Conservation (phyloP, 2,329 filamentous ascomycete genomes). For the Talaromyces sp. region DNA sequence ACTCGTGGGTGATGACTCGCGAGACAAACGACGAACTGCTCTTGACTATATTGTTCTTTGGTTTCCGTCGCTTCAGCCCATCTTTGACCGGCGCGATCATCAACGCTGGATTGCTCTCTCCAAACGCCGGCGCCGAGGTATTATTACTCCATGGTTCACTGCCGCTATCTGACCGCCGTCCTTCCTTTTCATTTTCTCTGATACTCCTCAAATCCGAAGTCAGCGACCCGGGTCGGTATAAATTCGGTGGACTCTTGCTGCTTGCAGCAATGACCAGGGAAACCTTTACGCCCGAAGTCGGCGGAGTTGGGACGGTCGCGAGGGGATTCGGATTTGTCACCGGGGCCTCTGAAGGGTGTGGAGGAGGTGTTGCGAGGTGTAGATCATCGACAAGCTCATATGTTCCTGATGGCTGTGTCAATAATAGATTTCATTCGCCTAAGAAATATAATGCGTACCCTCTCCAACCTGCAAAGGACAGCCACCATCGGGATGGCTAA, state of each 20-base stretch:
- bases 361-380: slow-evolving; percentile 86
- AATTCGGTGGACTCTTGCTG: slow-evolving; percentile 40
- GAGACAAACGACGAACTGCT: slow-evolving; percentile 98
- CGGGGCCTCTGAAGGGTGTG: slow-evolving; percentile 89
- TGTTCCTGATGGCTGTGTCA: slow-evolving; percentile 55
- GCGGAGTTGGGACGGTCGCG: slow-evolving; percentile 76
- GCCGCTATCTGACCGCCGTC: slow-evolving; percentile 57
- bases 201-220: slow-evolving; percentile 43
- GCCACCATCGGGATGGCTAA: slow-evolving; percentile 75
- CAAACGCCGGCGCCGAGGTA: slow-evolving; percentile 62
- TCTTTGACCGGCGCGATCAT: slow-evolving; percentile 60
- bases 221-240: slow-evolving; percentile 51
- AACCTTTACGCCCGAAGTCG: slow-evolving; percentile 76
- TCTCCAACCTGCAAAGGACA: slow-evolving; percentile 91
- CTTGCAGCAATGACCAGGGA: slow-evolving; percentile 69
- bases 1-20: slow-evolving; percentile 87
- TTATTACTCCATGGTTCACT: slow-evolving; percentile 41
- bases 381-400: slow-evolving; percentile 89
- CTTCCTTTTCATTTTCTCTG: slow-evolving; percentile 58
- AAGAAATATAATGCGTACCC: slow-evolving; percentile 50
- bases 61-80: slow-evolving; percentile 72
- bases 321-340: slow-evolving; percentile 85
- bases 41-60: slow-evolving; percentile 97
- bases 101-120: slow-evolving; percentile 76
- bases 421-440: neutral